A percentile compares a stretch with the other conserved stretches of the same genome.
Conservation (phyloP, 108 stramenopile genomes). For the Cyclotella baltica region DNA sequence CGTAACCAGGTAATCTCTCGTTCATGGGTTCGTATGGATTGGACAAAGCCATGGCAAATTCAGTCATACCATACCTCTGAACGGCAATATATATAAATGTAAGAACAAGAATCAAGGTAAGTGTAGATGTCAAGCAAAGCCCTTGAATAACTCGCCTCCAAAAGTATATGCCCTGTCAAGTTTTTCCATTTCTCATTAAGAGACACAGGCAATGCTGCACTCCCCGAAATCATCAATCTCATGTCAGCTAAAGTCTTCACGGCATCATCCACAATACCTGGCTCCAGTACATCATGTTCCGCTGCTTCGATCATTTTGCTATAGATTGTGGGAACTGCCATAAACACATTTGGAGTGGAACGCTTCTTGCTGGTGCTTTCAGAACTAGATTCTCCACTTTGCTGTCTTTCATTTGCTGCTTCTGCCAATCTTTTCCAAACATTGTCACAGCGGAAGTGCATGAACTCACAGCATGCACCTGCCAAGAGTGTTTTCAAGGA, state of each 20-base stretch:
- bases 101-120: no score
- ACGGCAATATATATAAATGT: background rate
- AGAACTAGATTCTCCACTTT: conserved; percentile 3
- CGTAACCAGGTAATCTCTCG: conserved; percentile 49
- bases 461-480: conserved; percentile 44
- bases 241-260: conserved; percentile 43
- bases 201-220: conserved; percentile 52
- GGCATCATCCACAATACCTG: conserved; percentile 30
- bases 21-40: conserved; percentile 51
- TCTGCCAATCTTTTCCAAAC: conserved; percentile 49
- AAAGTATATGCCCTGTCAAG: conserved; percentile 57
- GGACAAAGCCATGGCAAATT: conserved; percentile 65
- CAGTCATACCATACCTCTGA: conserved; percentile 65
- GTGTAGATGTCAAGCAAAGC: no score
- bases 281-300: conserved; percentile 23
- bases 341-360: conserved; percentile 16
- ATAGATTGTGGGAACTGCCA: conserved; percentile 37
- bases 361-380: conserved; percentile 1
- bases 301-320: conserved; percentile 29
- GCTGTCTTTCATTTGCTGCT: conserved; percentile 13
- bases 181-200: conserved; percentile 52
- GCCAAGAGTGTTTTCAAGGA: background rate
- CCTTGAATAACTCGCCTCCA: no score
- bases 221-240: conserved; percentile 57
- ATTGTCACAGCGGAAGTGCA: conserved; percentile 41